A percentile compares a stretch with the other conserved stretches of the same genome.
These are phyloP conservation scores for Globisporangium carolinianum DNA, from an alignment of 352 stramenopile genomes.

Conservation along the genomic window DNA sequence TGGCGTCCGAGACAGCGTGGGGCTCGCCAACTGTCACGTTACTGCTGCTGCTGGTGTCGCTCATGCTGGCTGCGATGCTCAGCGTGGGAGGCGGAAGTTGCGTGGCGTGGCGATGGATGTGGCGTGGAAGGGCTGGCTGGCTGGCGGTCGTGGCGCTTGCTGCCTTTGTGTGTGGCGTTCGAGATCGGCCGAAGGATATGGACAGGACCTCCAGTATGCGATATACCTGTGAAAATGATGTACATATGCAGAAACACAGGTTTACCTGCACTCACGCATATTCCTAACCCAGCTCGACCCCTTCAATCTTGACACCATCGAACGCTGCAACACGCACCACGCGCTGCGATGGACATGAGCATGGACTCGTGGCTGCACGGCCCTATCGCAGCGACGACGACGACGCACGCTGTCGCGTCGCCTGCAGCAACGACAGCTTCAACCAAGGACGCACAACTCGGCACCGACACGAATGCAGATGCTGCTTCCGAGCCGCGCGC, in stretches of 20 bases:
- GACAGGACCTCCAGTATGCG: not conserved
- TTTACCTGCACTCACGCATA: not conserved
- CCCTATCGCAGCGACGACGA: not conserved
- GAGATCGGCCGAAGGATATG: not conserved
- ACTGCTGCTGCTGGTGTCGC: conserved; percentile 28
- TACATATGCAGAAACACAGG: not conserved
- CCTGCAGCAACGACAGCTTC: not conserved
- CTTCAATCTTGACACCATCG: not conserved
- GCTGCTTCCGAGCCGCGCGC: not conserved
- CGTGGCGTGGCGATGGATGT: not conserved
- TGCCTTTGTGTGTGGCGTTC: conserved; percentile 3
- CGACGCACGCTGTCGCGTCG: no score
- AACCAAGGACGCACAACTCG: conserved; percentile 13
- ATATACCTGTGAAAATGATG: not conserved
- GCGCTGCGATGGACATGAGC: conserved; percentile 11
- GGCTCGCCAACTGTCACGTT: conserved; percentile 38
- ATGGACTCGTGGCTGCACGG: conserved; percentile 11
- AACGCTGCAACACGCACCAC: not conserved
- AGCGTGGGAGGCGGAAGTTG: no score
- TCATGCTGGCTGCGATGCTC: not conserved
- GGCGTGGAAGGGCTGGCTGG: not conserved
- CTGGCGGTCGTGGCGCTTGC: not conserved
- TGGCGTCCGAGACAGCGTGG: conserved; percentile 61
- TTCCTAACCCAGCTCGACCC: not conserved
- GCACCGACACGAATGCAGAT: no score